Percentiles rank a stretch among this genome's conserved stretches.
phyloP scores from a whole-genome alignment of 2,329 filamentous ascomycete genomes.

The Parafenestella ontariensis region DNA sequence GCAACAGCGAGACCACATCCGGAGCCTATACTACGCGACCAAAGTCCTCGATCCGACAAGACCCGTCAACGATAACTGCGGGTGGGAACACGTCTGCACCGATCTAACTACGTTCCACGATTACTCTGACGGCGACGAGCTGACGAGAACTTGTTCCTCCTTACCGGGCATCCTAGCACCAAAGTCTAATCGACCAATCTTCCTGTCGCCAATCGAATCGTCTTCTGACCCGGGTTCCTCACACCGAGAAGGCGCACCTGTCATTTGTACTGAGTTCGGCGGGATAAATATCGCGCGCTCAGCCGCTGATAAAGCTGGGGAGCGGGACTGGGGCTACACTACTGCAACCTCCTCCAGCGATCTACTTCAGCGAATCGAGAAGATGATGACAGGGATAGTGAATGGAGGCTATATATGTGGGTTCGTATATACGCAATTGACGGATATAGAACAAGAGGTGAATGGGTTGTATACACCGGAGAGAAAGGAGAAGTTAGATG shows the following conservation, averaged over 20 bases:
- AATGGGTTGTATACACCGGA: slow-evolving; percentile 72
- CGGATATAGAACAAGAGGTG: slow-evolving; percentile 70
- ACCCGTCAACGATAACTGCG: slow-evolving; percentile 74
- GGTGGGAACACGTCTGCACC: slow-evolving; percentile 72
- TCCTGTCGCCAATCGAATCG: slow-evolving; percentile 55
- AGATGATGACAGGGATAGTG: slow-evolving; percentile 65
- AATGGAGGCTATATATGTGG: slow-evolving; percentile 65
- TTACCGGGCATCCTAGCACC: slow-evolving; percentile 62
- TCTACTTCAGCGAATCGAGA: slow-evolving; percentile 64
- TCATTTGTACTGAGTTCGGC: slow-evolving; percentile 73
- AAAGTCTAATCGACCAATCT: slow-evolving; percentile 63
- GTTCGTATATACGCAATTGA: slow-evolving; percentile 71
- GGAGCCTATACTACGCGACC: slow-evolving; percentile 68
- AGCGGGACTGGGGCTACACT: slow-evolving; percentile 69
- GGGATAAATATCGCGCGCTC: slow-evolving; percentile 69
- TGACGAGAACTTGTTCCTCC: slow-evolving; percentile 62
- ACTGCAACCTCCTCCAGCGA: slow-evolving; percentile 68
- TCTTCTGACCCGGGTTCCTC: slow-evolving; percentile 50
- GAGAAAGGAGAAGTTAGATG: slow-evolving; percentile 65
- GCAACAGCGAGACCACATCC: slow-evolving; percentile 69
- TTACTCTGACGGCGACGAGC: slow-evolving; percentile 65
- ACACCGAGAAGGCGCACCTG: slow-evolving; percentile 63
- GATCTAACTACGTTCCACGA: slow-evolving; percentile 74
- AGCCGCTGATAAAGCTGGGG: slow-evolving; percentile 43
- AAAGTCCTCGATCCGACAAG: slow-evolving; percentile 70